Conservation (phyloP, 768 basidiomycete species). For the Lentinula edodes region DNA sequence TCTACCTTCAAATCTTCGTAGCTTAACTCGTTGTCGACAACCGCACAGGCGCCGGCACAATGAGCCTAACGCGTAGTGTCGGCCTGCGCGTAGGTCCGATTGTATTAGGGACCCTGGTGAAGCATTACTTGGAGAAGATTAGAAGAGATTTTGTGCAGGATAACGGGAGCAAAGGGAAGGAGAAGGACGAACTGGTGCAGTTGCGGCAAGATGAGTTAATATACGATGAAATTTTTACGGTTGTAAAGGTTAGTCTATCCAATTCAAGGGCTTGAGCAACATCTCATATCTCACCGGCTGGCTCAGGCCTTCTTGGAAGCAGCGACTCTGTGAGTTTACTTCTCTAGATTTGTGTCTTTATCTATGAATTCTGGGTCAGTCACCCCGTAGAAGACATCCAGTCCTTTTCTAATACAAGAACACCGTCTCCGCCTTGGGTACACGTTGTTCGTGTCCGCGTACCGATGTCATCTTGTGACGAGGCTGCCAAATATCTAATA, state of each 20-base stretch:
- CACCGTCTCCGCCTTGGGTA: constrained; percentile 82
- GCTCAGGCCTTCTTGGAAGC: constrained; percentile 68
- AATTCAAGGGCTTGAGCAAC: neutral
- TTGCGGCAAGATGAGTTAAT: constrained; percentile 70
- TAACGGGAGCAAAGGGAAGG: constrained; percentile 22
- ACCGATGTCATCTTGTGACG: constrained; percentile 70
- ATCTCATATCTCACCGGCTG: neutral
- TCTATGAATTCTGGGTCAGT: constrained; percentile 27
- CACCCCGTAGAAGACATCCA: constrained; percentile 86
- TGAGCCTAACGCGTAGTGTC: constrained; percentile 51
- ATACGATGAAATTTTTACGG: constrained; percentile 75
- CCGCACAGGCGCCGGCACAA: neutral
- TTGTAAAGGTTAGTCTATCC: constrained; percentile 53
- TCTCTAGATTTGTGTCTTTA: neutral
- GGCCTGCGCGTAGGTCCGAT: constrained; percentile 67
- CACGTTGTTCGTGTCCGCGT: constrained; percentile 66
- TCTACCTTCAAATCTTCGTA: neutral
- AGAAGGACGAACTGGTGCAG: constrained; percentile 19
- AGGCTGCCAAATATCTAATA: constrained; percentile 69
- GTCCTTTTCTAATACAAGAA: constrained; percentile 74
- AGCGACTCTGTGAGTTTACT: constrained; percentile 52
- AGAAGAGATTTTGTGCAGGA: constrained; percentile 29
- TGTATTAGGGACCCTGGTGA: constrained; percentile 72
- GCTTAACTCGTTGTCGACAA: neutral
- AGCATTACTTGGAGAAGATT: constrained; percentile 75